Evolutionary conservation across 768 basidiomycete species (phyloP), one percentile per base, ranked within the genome.

Genomic region (Mycena filopes): DNA sequence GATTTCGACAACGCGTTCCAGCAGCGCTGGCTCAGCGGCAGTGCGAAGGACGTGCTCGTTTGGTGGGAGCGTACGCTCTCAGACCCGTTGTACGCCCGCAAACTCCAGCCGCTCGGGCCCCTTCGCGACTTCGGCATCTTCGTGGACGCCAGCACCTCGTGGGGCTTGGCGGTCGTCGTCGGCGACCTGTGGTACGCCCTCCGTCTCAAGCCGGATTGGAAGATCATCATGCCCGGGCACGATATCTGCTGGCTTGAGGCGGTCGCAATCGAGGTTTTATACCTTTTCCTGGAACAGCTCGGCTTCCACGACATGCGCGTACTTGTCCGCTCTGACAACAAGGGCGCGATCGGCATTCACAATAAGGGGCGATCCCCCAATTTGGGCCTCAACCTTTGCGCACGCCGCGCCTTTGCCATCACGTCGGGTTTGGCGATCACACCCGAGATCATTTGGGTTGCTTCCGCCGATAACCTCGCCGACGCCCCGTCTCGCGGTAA

Each of bases 131-230:
- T 71, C 1, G 55, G 59, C 3, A 50, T 81, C 8, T 81, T 38
- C 43, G 77, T 80, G 7, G 81, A 82, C 59, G 80, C 79, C 0
- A 81, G 78, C 1, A 82, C 80, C 11, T 36, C 36, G 2, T 36
- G 36, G 36, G 36, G 36, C 2, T 36, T 36, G 36, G 36, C 11
- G 2, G 8, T 42, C n/a, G n/a, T 42, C 8, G n/a, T 42, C 18
- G 41, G n/a, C 11, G 16, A 20, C 4, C 11, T 3, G 15, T 42
- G 41, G 41, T 42, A 42, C n/a, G 16, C 41, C 5, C n/a, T 42
- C 8, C 16, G 10, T 8, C 41, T 42, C 41, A 18, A 21, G n/a
- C 16, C 16, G 16, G 41, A 16, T 9, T 42, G 41, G 41, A 42
- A 42, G 41, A n/a, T n/a, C n/a, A n/a, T n/a, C 41, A 20, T n/a